Evolutionary conservation across 2,329 filamentous ascomycete species (phyloP), one percentile per base, ranked within the genome.

Genomic region (Fusarium redolens): DNA sequence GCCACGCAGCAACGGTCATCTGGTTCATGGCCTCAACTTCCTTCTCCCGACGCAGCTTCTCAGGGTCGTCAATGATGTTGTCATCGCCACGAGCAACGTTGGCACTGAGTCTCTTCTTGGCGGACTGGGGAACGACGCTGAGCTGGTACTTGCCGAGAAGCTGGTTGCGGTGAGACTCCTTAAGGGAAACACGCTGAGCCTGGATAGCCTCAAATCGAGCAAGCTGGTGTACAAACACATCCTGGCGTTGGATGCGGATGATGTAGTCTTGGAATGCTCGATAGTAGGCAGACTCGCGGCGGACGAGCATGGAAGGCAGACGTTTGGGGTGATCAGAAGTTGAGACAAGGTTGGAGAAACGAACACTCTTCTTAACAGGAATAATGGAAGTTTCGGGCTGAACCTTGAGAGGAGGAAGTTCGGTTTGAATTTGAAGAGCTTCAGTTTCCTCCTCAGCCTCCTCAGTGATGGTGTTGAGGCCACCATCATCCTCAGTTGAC

Each of bases 131-230:
- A 22, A 92, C 85, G 31, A 91, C 90, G 50, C 89, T 91, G 58
- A 97, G 88, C 81, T 95, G 92, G 79, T 93, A 97, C 80, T 94
- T 96, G 75, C 95, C 95, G 37, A 94, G 88, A 25, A 98, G 89
- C 78, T 95, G 93, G 79, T 93, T 92, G 79, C 92, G 89, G 82
- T 98, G 95, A 44, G 89, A 85, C 65, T 92, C 87, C 25, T 89
- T 87, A 64, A 95, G 89, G 48, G 92, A 94, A 62, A 95, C 87
- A 43, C 96, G 92, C 78, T 93, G 90, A 33, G 94, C 90, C 80
- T 98, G 96, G 52, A 98, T 87, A 30, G 94, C 94, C 80, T 98
- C 96, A 67, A 96, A 97, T 54, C 96, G 92, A 30, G 93, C 89
- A 63, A 94, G 90, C 45, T 94, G 92, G 81, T 97, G 93, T 61